These are phyloP conservation scores for Hibiscus tridactylites DNA, from an alignment of 345 rosid genomes.

Conservation along the genomic window DNA sequence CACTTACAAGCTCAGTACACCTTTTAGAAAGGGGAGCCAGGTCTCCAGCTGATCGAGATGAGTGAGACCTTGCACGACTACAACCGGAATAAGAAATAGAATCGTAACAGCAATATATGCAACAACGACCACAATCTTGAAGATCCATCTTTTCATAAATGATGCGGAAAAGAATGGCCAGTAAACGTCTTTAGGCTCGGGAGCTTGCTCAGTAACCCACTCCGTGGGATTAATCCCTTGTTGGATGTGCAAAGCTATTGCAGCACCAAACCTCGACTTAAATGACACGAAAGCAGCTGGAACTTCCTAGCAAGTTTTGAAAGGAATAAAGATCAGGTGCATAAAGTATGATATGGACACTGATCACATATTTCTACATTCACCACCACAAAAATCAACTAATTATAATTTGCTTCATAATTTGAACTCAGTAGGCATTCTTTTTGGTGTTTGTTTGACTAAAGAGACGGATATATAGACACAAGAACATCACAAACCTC, in stretches of 20 bases:
- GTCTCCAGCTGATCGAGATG: constrained; percentile 70
- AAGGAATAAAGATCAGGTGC: constrained; percentile 9
- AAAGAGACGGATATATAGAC: neutral
- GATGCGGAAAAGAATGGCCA: constrained; percentile 92
- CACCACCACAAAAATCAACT: neutral
- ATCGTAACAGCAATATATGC: constrained; percentile 50
- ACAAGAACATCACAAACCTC: constrained; percentile 36
- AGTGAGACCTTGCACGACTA: constrained; percentile 85
- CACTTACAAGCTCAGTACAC: constrained; percentile 62
- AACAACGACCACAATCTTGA: constrained; percentile 41
- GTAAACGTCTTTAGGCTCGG: constrained; percentile 74
- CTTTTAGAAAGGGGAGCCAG: constrained; percentile 70
- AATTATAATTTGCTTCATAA: neutral
- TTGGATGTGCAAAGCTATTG: constrained; percentile 63
- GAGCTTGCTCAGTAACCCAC: constrained; percentile 88
- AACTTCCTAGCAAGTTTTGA: constrained; percentile 47
- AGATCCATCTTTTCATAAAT: constrained; percentile 68
- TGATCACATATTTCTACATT: neutral
- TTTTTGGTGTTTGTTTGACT: neutral
- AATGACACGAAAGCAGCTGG: constrained; percentile 92
- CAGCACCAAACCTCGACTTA: constrained; percentile 71
- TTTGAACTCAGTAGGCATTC: neutral
- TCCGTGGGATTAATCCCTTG: constrained; percentile 75
- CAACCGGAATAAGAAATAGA: constrained; percentile 70
- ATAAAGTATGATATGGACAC: constrained; percentile 2